Percentiles rank a stretch among this genome's conserved stretches.
Conservation (phyloP, 2,329 filamentous ascomycete genomes). For the Pyricularia grisea region DNA sequence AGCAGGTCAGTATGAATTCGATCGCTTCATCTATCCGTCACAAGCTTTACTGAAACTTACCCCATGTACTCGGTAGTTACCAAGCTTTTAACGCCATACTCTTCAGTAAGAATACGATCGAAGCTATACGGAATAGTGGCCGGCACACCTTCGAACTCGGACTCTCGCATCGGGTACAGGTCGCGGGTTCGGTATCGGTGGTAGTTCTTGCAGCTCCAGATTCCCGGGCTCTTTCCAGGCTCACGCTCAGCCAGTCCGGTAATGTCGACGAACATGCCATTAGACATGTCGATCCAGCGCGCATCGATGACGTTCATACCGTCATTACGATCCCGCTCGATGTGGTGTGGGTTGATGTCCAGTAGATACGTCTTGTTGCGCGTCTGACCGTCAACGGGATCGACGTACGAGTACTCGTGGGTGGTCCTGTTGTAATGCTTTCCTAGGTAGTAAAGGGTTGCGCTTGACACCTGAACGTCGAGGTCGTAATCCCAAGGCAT, state of each 20-base stretch:
- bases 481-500: slow-evolving; percentile 82
- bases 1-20: background rate
- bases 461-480: slow-evolving; percentile 66
- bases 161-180: slow-evolving; percentile 66
- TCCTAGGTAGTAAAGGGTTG: slow-evolving; percentile 57
- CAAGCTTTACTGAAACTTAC: slow-evolving; percentile 32
- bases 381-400: slow-evolving; percentile 29
- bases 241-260: slow-evolving; percentile 65
- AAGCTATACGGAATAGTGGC: slow-evolving; percentile 63
- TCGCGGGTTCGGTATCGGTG: slow-evolving; percentile 64
- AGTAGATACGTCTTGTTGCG: slow-evolving; percentile 52
- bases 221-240: slow-evolving; percentile 44
- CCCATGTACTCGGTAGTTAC: slow-evolving; percentile 50
- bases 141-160: slow-evolving; percentile 63
- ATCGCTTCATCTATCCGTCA: background rate
- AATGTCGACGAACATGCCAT: slow-evolving; percentile 76
- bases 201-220: slow-evolving; percentile 73
- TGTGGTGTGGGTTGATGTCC: slow-evolving; percentile 66
- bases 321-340: slow-evolving; percentile 50
- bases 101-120: slow-evolving; percentile 53
- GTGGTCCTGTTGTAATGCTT: slow-evolving; percentile 59
- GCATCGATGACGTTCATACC: slow-evolving; percentile 76
- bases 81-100: slow-evolving; percentile 56
- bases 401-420: slow-evolving; percentile 41
- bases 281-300: slow-evolving; percentile 69